Conservation (phyloP, 345 rosid genomes). For the Eucalyptus sp. region DNA sequence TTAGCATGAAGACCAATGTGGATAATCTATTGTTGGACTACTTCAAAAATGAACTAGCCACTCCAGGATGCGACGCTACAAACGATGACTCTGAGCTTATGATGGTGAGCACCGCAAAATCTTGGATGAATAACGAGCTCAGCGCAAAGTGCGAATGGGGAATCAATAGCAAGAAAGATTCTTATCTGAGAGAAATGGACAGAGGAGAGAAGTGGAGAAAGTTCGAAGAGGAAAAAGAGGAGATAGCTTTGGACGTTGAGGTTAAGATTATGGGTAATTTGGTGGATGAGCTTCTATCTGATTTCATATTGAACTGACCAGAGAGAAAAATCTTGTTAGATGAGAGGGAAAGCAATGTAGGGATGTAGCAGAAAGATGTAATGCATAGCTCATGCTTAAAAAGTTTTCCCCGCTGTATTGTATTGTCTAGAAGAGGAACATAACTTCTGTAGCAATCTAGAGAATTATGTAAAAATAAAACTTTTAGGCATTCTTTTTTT, state of each 20-base stretch:
- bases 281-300: not conserved
- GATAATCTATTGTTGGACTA: not conserved
- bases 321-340: not conserved
- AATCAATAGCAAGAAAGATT: not conserved
- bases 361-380: not conserved
- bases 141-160: not conserved
- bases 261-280: not conserved
- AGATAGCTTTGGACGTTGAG: not conserved
- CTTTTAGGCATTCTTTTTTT: not conserved
- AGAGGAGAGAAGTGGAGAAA: not conserved
- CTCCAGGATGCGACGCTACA: not conserved
- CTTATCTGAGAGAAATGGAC: conserved; percentile 2
- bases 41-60: not conserved
- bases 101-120: not conserved
- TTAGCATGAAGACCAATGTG: not conserved
- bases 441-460: not conserved
- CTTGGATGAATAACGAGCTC: not conserved
- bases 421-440: not conserved
- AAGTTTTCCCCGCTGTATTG: not conserved
- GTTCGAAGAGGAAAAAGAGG: not conserved
- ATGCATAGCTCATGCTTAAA: not conserved
- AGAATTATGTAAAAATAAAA: not conserved
- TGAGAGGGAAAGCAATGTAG: not conserved
- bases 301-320: not conserved
- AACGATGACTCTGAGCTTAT: not conserved